phyloP scores from a whole-genome alignment of 768 basidiomycete species.

The Saitozyma sp. region DNA sequence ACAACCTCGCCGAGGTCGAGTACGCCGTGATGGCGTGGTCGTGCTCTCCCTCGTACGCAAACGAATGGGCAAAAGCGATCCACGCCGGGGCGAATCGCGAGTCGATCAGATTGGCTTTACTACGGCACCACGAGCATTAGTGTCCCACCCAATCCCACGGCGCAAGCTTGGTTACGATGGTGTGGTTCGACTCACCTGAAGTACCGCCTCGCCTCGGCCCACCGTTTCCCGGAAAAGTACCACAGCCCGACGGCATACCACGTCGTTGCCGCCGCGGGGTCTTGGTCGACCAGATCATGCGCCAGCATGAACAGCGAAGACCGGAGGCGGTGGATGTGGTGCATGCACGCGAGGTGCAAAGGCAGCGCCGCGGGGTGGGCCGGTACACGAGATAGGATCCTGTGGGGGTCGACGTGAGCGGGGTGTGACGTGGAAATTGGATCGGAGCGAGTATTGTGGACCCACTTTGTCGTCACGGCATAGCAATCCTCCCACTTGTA shows the following conservation, averaged over 20 bases:
- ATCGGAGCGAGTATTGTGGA: background rate
- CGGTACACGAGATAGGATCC: constrained; percentile 80
- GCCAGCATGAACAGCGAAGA: constrained; percentile 94
- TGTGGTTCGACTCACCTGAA: constrained; percentile 67
- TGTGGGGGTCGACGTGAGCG: constrained; percentile 46
- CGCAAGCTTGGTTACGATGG: background rate
- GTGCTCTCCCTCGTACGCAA: constrained; percentile 95
- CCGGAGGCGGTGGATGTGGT: constrained; percentile 85
- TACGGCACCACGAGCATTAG: constrained; percentile 44
- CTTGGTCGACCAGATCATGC: constrained; percentile 90
- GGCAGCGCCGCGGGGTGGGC: constrained; percentile 88
- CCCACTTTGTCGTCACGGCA: constrained; percentile 75
- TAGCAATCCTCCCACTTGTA: constrained; percentile 96
- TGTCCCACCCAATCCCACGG: background rate
- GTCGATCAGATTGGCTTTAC: constrained; percentile 96
- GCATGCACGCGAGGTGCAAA: constrained; percentile 96
- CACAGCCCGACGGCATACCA: constrained; percentile 99
- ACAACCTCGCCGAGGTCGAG: constrained; percentile 92
- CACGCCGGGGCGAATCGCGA: constrained; percentile 94
- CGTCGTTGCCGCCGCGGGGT: constrained; percentile 87
- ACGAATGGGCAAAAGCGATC: constrained; percentile 97
- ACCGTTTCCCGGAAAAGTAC: constrained; percentile 85
- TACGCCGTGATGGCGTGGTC: constrained; percentile 98
- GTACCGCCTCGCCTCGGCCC: constrained; percentile 87
- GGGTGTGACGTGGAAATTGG: background rate